Evolutionary conservation across 805 yeast species (phyloP).

Genomic region (Cyberlindnera samutprakarnensis): DNA sequence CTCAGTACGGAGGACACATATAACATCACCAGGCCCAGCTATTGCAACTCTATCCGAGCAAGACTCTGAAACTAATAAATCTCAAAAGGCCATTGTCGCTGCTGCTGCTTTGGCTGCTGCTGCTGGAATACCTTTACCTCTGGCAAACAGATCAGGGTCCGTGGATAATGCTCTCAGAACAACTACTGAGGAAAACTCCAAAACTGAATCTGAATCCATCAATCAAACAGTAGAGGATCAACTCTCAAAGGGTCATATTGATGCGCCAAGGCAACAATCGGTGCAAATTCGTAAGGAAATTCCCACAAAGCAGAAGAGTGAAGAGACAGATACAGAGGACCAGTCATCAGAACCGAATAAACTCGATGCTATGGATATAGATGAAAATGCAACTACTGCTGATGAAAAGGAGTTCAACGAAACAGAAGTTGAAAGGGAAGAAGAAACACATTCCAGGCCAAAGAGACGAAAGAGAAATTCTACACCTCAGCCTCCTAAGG

Average conservation of each 20-base stretch:
- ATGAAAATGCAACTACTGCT: conserved; percentile 4
- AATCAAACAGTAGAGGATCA: conserved; percentile 3
- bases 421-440: conserved; percentile 3
- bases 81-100: conserved; percentile 54
- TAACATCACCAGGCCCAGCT: conserved; percentile 41
- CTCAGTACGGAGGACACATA: conserved; percentile 14
- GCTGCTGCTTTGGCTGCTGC: conserved; percentile 84
- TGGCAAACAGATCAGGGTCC: conserved; percentile 14
- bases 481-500: conserved; percentile 6
- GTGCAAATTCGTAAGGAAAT: conserved; percentile 3
- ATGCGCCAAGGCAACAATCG: conserved; percentile 6
- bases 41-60: conserved; percentile 29
- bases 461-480: conserved; percentile 8
- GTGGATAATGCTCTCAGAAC: conserved; percentile 13
- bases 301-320: conserved; percentile 3
- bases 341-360: conserved; percentile 4
- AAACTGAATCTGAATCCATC: conserved; percentile 3
- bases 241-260: conserved; percentile 4
- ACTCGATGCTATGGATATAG: conserved; percentile 1
- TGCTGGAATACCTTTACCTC: conserved; percentile 66
- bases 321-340: conserved; percentile 8
- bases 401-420: conserved; percentile 1
- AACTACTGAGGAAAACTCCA: conserved; percentile 1
- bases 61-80: conserved; percentile 15
- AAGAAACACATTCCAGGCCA: not conserved